Evolutionary conservation across 2,329 filamentous ascomycete species (phyloP).

Genomic region (Neonectria sp.): DNA sequence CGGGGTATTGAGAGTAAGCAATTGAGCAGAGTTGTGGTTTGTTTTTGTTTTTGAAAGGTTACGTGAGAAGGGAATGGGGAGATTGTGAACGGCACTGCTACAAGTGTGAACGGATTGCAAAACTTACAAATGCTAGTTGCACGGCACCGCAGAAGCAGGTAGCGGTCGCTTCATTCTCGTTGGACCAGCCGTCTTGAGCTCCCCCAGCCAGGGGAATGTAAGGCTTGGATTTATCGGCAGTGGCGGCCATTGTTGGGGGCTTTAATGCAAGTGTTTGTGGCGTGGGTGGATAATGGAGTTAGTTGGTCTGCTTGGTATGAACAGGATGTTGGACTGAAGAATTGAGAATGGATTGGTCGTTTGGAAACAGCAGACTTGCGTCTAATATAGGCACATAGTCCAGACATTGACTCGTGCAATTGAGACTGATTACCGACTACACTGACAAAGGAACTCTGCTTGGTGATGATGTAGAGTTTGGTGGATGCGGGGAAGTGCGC

Average conservation of each 20-base stretch:
- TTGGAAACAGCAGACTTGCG: background rate
- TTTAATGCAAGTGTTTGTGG: background rate
- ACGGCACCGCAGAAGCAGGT: conserved; percentile 73
- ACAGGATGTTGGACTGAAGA: background rate
- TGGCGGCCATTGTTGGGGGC: background rate
- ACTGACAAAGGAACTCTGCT: background rate
- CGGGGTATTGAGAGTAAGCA: background rate
- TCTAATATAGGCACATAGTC: background rate
- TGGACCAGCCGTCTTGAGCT: conserved; percentile 61
- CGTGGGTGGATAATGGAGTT: background rate
- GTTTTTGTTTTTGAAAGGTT: too few species aligned
- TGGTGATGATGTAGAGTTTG: background rate
- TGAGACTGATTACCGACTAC: background rate
- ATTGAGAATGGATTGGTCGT: background rate
- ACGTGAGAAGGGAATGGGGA: background rate
- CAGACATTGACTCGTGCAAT: background rate
- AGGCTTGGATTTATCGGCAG: conserved; percentile 6
- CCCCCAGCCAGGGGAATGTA: conserved; percentile 55
- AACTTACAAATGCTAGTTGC: conserved; percentile 66
- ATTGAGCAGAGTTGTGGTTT: background rate
- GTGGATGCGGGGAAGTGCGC: background rate
- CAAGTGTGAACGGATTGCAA: background rate
- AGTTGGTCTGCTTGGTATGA: background rate
- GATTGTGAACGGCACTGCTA: background rate
- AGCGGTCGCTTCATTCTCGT: conserved; percentile 64